Conservation (phyloP, 176 grass and related monocot species). For the Rhipidocladum racemiflorum region DNA sequence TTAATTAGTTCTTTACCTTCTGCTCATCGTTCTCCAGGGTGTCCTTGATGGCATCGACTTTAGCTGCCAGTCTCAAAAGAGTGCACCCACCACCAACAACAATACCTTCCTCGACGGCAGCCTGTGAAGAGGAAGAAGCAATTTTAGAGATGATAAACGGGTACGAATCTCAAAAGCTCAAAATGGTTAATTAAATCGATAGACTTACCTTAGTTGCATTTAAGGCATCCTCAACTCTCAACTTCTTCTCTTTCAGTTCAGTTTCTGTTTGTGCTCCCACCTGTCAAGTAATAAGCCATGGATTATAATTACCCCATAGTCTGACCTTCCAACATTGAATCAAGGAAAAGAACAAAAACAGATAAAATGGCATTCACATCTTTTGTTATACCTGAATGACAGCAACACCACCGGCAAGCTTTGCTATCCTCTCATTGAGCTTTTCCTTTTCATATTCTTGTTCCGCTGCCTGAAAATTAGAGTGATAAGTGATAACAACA, state of each 20-base stretch:
- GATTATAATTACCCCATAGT: neutral
- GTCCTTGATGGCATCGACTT: conserved; percentile 92
- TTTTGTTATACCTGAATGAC: conserved; percentile 78
- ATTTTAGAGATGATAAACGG: neutral
- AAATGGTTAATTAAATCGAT: neutral
- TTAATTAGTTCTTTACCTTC: conserved; percentile 49
- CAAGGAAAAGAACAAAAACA: neutral
- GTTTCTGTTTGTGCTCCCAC: conserved; percentile 99
- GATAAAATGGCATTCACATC: neutral
- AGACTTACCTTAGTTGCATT: conserved; percentile 84
- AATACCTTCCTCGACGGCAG: conserved; percentile 97
- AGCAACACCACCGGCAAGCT: conserved; percentile 97
- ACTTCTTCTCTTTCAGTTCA: conserved; percentile 96
- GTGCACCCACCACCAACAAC: conserved; percentile 98
- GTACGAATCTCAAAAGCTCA: conserved; percentile 1
- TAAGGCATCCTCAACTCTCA: conserved; percentile 99
- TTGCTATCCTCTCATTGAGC: conserved; percentile 95
- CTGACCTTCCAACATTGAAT: neutral
- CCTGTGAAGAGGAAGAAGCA: conserved; percentile 39
- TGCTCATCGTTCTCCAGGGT: conserved; percentile 92
- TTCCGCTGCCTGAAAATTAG: conserved; percentile 60
- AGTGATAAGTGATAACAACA: neutral
- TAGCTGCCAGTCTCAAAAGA: conserved; percentile 80
- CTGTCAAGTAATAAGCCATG: conserved; percentile 37
- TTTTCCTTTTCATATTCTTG: conserved; percentile 99